Evolutionary conservation across 805 yeast genomes (phyloP).

Genomic region (Hyphopichia homilentoma): DNA sequence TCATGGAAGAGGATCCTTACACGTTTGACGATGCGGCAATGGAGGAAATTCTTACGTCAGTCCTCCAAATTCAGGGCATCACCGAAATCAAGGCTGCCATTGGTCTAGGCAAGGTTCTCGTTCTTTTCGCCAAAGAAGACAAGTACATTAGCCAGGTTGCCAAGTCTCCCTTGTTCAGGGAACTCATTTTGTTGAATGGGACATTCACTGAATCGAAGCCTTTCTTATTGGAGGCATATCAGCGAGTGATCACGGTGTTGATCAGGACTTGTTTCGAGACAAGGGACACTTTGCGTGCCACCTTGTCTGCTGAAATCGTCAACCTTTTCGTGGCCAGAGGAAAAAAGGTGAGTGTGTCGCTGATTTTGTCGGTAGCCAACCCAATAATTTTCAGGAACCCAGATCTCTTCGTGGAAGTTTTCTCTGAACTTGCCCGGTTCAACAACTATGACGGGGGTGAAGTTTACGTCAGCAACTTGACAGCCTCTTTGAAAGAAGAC

Average conservation of each 20-base stretch:
- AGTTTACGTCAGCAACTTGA: conserved; percentile 16
- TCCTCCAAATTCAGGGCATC: conserved; percentile 41
- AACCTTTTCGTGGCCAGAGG: conserved; percentile 45
- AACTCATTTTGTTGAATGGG: conserved; percentile 43
- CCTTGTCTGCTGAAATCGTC: conserved; percentile 50
- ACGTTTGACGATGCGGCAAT: conserved; percentile 14
- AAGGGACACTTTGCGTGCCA: conserved; percentile 40
- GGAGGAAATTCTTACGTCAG: conserved; percentile 36
- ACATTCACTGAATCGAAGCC: conserved; percentile 17
- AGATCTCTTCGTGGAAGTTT: conserved; percentile 41
- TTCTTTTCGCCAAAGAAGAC: conserved; percentile 49
- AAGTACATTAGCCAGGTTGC: conserved; percentile 38
- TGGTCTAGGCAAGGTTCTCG: conserved; percentile 51
- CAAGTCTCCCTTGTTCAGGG: conserved; percentile 43
- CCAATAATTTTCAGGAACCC: conserved; percentile 49
- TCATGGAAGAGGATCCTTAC: conserved; percentile 14
- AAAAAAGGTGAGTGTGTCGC: background rate
- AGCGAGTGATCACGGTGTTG: conserved; percentile 36
- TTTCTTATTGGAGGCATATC: conserved; percentile 10
- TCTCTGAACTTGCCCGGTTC: conserved; percentile 41
- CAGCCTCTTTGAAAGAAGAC: conserved; percentile 14
- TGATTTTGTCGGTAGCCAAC: background rate
- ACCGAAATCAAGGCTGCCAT: conserved; percentile 45
- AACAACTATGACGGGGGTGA: conserved; percentile 39
- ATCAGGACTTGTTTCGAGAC: conserved; percentile 72